phyloP scores from a whole-genome alignment of 306 rosid genomes.

The Leucaena leucocephala region DNA sequence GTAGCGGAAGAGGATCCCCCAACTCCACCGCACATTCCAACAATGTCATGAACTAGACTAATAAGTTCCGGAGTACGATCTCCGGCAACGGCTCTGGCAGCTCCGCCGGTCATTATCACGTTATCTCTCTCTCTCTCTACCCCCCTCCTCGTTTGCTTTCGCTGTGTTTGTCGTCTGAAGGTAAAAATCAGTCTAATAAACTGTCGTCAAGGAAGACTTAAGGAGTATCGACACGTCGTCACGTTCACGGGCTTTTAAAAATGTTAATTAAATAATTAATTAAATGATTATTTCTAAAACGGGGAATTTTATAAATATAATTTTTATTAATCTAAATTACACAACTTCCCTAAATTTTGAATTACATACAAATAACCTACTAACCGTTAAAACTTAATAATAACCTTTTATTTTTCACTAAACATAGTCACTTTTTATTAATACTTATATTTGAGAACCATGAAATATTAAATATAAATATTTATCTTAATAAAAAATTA shows the following conservation, averaged over 20 bases:
- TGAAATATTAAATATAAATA: too few species aligned
- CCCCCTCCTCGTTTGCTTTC: neutral
- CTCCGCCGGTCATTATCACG: constrained; percentile 62
- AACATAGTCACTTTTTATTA: too few species aligned
- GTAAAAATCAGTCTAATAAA: constrained; percentile 40
- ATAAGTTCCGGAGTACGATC: constrained; percentile 59
- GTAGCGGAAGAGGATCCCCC: constrained; percentile 25
- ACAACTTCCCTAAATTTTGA: too few species aligned
- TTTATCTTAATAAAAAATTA: too few species aligned
- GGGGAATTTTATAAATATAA: too few species aligned
- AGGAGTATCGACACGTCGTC: constrained; percentile 43
- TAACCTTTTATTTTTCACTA: too few species aligned
- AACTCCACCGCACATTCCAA: constrained; percentile 45
- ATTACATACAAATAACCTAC: too few species aligned
- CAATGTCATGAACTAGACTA: constrained; percentile 57
- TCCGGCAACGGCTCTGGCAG: constrained; percentile 47
- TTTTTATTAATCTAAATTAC: too few species aligned
- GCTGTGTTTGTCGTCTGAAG: neutral
- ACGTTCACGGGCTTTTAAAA: constrained; percentile 32
- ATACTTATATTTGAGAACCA: too few species aligned
- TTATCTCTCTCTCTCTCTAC: neutral
- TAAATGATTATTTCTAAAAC: neutral
- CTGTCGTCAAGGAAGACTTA: constrained; percentile 19
- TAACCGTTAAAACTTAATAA: too few species aligned
- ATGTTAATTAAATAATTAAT: constrained; percentile 3